Evolutionary conservation across 2,329 filamentous ascomycete genomes (phyloP).

Genomic region (Cladosporium sp.): DNA sequence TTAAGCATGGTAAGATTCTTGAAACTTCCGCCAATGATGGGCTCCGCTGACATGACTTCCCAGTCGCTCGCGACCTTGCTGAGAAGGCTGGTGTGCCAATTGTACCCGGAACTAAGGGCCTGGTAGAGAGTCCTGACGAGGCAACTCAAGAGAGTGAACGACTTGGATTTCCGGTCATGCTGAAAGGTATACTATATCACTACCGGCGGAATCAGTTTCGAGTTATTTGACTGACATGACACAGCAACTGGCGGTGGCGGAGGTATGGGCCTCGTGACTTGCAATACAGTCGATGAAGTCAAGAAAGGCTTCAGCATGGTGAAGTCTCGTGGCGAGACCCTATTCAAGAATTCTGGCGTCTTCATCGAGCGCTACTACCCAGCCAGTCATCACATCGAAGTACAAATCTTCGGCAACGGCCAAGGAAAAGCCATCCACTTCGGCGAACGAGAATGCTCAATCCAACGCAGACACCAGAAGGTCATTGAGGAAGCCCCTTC

Average conservation of each 20-base stretch:
- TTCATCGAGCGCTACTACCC: conserved; percentile 82
- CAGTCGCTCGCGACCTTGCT: conserved; percentile 54
- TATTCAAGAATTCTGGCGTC: conserved; percentile 82
- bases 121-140: conserved; percentile 51
- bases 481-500: conserved; percentile 87
- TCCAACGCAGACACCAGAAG: conserved; percentile 87
- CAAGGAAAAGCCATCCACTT: conserved; percentile 78
- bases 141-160: conserved; percentile 46
- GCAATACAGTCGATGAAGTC: conserved; percentile 68
- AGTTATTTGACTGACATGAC: conserved; percentile 57
- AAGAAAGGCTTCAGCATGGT: conserved; percentile 60
- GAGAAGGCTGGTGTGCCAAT: conserved; percentile 55
- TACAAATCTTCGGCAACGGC: conserved; percentile 85
- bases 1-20: conserved; percentile 49
- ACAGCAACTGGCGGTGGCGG: conserved; percentile 56
- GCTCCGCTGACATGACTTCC: neutral
- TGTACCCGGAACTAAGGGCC: conserved; percentile 54
- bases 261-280: conserved; percentile 82
- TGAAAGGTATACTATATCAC: conserved; percentile 61
- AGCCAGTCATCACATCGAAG: conserved; percentile 80
- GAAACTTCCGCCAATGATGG: neutral
- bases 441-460: conserved; percentile 83
- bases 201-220: conserved; percentile 63
- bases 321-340: conserved; percentile 71
- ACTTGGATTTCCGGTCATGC: conserved; percentile 55